Percentiles rank a stretch among this genome's conserved stretches.
These are phyloP conservation scores for Phanerochaete sordida DNA, from an alignment of 768 basidiomycete genomes.

Conservation along the genomic window DNA sequence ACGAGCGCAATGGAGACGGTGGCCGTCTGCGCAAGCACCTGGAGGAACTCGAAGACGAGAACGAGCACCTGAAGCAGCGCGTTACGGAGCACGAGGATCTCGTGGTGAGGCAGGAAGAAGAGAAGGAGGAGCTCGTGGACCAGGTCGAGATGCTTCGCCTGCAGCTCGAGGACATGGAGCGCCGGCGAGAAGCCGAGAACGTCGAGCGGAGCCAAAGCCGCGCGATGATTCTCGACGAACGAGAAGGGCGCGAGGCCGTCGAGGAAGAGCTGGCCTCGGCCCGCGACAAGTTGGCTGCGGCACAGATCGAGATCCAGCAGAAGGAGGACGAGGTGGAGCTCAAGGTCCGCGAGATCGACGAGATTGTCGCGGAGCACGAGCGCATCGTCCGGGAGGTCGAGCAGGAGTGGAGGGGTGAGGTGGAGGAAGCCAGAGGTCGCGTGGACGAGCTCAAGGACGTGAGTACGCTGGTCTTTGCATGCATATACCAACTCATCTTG, in stretches of 20 bases:
- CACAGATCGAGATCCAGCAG: slow-evolving; percentile 79
- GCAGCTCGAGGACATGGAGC: slow-evolving; percentile 63
- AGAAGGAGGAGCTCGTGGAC: slow-evolving; percentile 68
- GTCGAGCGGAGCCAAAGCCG: slow-evolving; percentile 73
- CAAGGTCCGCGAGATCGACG: slow-evolving; percentile 74
- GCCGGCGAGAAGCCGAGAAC: slow-evolving; percentile 58
- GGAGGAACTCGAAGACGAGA: slow-evolving; percentile 59
- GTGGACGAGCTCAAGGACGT: slow-evolving; percentile 80
- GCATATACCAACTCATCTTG: slow-evolving; percentile 2
- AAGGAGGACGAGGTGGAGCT: slow-evolving; percentile 85
- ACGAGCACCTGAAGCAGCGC: slow-evolving; percentile 54
- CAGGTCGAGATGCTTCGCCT: slow-evolving; percentile 59
- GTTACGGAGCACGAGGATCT: slow-evolving; percentile 59
- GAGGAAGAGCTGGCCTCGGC: slow-evolving; percentile 74
- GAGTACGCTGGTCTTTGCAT: slow-evolving; percentile 18
- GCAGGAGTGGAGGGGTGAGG: slow-evolving; percentile 85
- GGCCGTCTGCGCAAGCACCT: slow-evolving; percentile 46
- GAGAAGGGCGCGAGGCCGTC: slow-evolving; percentile 73
- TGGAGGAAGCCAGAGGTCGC: slow-evolving; percentile 75
- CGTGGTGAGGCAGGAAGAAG: slow-evolving; percentile 58
- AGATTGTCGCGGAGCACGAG: slow-evolving; percentile 71
- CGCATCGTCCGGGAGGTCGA: slow-evolving; percentile 72
- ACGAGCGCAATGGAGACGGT: slow-evolving; percentile 39
- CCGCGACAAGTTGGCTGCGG: slow-evolving; percentile 74
- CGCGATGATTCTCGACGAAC: slow-evolving; percentile 64